Percentiles rank a stretch among this genome's conserved stretches.
These are phyloP conservation scores for Quaeritorhiza haematococci DNA, from an alignment of 371 early-diverging fungal genomes.

Conservation along the genomic window DNA sequence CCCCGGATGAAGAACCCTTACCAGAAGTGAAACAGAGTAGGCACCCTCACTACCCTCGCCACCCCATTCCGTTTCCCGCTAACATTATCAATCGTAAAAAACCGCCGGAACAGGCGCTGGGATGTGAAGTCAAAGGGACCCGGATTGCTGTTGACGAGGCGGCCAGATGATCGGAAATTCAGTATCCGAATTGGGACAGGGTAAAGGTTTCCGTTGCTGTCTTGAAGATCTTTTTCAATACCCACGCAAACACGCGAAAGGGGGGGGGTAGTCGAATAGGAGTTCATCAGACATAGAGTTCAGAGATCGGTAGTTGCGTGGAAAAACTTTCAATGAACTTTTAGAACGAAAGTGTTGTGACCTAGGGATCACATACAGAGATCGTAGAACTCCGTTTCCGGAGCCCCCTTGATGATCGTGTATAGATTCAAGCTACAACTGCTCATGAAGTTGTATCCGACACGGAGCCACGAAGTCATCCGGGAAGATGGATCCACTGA, in stretches of 20 bases:
- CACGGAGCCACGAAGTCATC: conserved; percentile 21
- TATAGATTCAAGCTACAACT: conserved; percentile 31
- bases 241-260: no score
- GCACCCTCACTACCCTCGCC: conserved; percentile 25
- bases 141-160: conserved; percentile 11
- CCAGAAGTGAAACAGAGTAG: conserved; percentile 29
- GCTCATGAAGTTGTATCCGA: conserved; percentile 28
- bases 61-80: conserved; percentile 32
- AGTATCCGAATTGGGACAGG: conserved; percentile 35
- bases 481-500: not conserved
- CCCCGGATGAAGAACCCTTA: no score
- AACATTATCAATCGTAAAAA: conserved; percentile 35
- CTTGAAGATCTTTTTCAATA: conserved; percentile 1
- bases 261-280: no score
- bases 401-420: conserved; percentile 9
- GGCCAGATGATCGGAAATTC: conserved; percentile 17
- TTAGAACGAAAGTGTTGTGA: not conserved
- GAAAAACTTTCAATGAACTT: not conserved
- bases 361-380: conserved; percentile 23
- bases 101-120: conserved; percentile 29
- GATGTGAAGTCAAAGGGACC: conserved; percentile 20
- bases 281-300: no score
- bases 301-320: not conserved
- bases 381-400: conserved; percentile 36
- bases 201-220: conserved; percentile 12